Evolutionary conservation across 257 asterid genomes (phyloP), one percentile per base, ranked within the genome.

Genomic region (Rubia yunnanensis): DNA sequence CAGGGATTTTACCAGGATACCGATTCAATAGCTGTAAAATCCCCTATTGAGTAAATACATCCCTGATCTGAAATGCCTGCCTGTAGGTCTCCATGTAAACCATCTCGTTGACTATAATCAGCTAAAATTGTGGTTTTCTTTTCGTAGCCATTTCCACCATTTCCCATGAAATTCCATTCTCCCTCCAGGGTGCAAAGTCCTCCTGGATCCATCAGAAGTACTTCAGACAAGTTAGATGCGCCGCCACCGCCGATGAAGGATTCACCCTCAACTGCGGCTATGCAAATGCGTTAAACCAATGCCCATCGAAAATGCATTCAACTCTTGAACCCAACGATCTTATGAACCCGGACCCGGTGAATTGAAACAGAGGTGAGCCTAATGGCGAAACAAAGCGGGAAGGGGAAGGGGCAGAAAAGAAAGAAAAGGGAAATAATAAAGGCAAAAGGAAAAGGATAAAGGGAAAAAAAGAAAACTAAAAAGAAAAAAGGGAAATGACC

Each of bases 101-200:
- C 14, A 53, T 71, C 30, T 80, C 83, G 26, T 78, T 60, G 28
- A 78, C 41, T 57, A 78, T 68, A 8, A 60, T 61, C 54, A 78
- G 34, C 61, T 80, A 72, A 31, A 78, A 78, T 24, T 64, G 53
- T 35, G 75, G 77, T 0, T 70, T 70, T 52, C 61, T 58, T 31
- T 17, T 67, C 15, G 35, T 17, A 10, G 79, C 82, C 52, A 24
- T 38, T 70, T 23, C 66, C 64, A 78, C 77, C 82, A 74, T 78
- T 15, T 44, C 67, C 49, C 11, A 23, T 22, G 79, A 74, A 63
- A 78, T 78, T 28, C 82, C 82, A 0, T 77, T 71, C 66, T 78
- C 82, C 28, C 67, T 78, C 82, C 82, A 78, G 6, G 79, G 79
- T 74, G 74, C 69, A 32, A 78, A 66, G 64, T 78, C 82, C 13